Evolutionary conservation across 345 rosid genomes (phyloP), one percentile per base, ranked within the genome.

Genomic region (Erucastrum elatum): DNA sequence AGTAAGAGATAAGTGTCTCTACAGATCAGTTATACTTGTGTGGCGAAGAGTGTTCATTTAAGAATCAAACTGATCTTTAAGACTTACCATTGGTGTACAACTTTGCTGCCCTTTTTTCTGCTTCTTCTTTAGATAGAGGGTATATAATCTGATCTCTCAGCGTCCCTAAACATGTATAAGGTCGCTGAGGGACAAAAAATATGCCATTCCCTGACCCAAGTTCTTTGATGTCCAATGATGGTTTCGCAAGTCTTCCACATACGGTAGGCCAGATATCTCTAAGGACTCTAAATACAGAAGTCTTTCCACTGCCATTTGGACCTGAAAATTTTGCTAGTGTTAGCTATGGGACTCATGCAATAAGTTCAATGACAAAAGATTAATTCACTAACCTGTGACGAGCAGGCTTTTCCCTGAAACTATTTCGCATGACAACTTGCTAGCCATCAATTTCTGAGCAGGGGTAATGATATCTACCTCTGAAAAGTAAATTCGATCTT

Each of bases 81-180:
- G 53, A 31, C 69, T 85, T 86, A 93, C 99, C 97, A 82, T 77
- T 70, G 77, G 85, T 84, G 70, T 59, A 49, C 73, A 88, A 66
- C 81, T 88, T 86, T 66, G 82, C 53, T 62, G 86, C 85, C 78
- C 82, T 81, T 69, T 70, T 34, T 81, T 85, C 87, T 33, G 98
- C 99, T 85, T 95, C 98, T 81, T 90, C 90, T 15, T 70, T 82
- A 49, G 99, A 95, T 67, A 95, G 87, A 59, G 99, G 99, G 82
- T 95, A 95, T 84, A 95, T 95, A 67, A 95, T 91, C 84, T 95
- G 99, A 87, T 95, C 99, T 85, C 99, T 87, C 83, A 95, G 82
- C 70, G 97, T 95, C 76, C 99, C 99, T 80, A 95, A 87, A 84
- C 99, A 93, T 60, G 98, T 93, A 80, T 95, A 95, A 9, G 98